phyloP scores from a whole-genome alignment of 106 monocot species.

The Allium sativum region DNA sequence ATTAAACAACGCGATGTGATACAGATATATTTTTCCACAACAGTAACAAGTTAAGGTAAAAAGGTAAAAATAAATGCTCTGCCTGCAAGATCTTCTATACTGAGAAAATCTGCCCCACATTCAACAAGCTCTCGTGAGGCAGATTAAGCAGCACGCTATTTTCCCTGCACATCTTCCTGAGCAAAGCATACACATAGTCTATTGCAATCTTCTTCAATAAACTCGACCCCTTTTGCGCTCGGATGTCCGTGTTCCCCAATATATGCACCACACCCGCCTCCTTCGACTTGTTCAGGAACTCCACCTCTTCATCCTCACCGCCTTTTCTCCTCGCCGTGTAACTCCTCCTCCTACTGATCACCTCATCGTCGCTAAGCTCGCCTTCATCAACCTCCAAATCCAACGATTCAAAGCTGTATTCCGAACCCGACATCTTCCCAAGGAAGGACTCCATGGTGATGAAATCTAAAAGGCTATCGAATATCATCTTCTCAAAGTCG shows the following conservation, averaged over 20 bases:
- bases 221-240: conserved; percentile 49
- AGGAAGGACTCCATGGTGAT: conserved; percentile 65
- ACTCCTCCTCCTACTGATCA: neutral
- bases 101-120: conserved; percentile 83
- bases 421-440: conserved; percentile 67
- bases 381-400: conserved; percentile 2
- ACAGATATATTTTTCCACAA: no score
- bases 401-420: conserved; percentile 12
- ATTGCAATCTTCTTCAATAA: conserved; percentile 49
- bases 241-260: conserved; percentile 60
- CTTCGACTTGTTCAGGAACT: conserved; percentile 58
- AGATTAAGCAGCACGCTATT: conserved; percentile 78
- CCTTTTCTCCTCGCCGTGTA: conserved; percentile 16
- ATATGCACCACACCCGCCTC: conserved; percentile 86
- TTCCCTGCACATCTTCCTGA: conserved; percentile 72
- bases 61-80: no score
- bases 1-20: no score
- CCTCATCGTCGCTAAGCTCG: conserved; percentile 9
- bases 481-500: conserved; percentile 80
- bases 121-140: conserved; percentile 82
- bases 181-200: conserved; percentile 61
- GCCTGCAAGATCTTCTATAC: conserved; percentile 21
- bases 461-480: conserved; percentile 41
- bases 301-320: conserved; percentile 44
- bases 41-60: no score